phyloP scores from a whole-genome alignment of 169 alveolate species.

The Eimeria necatrix region DNA sequence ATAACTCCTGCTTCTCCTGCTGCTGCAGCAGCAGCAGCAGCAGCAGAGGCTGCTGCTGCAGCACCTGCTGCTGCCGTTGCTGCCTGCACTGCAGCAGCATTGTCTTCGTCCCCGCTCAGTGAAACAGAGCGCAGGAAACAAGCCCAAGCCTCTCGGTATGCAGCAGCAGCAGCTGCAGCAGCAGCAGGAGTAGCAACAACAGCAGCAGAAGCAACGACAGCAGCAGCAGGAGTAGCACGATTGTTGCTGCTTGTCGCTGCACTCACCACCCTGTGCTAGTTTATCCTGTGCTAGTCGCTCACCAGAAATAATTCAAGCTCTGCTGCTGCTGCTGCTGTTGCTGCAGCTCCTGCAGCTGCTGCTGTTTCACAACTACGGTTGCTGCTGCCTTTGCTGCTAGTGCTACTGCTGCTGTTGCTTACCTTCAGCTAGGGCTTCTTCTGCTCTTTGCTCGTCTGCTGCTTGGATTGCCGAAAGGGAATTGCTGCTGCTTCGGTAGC shows the following conservation, averaged over 20 bases:
- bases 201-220: neutral
- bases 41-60: conserved; percentile 56
- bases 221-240: neutral
- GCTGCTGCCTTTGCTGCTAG: neutral
- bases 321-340: neutral
- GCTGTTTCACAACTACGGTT: no score
- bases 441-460: neutral
- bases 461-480: neutral
- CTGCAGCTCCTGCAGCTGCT: neutral
- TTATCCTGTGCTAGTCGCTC: no score
- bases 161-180: conserved; percentile 29
- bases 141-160: conserved; percentile 42
- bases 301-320: no score
- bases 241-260: neutral
- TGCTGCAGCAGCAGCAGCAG: conserved; percentile 47
- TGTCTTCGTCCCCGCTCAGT: neutral
- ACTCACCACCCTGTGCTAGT: no score
- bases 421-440: neutral
- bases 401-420: neutral
- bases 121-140: conserved; percentile 24
- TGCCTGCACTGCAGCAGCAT: conserved; percentile 46
- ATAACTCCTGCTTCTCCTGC: neutral
- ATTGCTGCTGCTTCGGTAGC: neutral
- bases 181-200: neutral
- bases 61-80: conserved; percentile 64